Conservation (phyloP, 2,329 filamentous ascomycete genomes). For the Diaporthe sp. region DNA sequence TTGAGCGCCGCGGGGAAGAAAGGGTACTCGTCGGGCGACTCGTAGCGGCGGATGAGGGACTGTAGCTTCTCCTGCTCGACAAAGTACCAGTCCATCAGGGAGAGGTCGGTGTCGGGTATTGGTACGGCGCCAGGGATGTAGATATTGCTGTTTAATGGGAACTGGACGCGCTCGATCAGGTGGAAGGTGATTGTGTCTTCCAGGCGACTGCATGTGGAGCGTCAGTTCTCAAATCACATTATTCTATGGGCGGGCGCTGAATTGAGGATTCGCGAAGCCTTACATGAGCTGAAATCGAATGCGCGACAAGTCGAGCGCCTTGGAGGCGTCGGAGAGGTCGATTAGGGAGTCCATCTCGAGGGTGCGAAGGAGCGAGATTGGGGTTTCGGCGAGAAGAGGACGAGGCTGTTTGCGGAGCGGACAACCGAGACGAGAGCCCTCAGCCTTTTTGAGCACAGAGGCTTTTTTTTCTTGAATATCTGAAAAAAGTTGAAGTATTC, state of each 20-base stretch:
- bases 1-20: constrained; percentile 91
- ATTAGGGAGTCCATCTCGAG: constrained; percentile 88
- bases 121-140: constrained; percentile 85
- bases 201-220: constrained; percentile 74
- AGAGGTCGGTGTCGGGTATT: constrained; percentile 79
- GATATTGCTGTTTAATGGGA: constrained; percentile 90
- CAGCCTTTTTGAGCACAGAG: neutral
- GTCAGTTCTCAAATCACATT: neutral
- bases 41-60: constrained; percentile 92
- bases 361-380: neutral
- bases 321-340: constrained; percentile 85
- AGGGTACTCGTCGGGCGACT: constrained; percentile 96
- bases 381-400: neutral
- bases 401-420: neutral
- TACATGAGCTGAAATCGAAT: constrained; percentile 96
- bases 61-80: constrained; percentile 91
- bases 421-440: neutral
- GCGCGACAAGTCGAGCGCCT: constrained; percentile 88
- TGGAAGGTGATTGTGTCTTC: constrained; percentile 99
- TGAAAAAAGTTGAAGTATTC: neutral
- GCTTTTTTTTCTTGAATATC: neutral
- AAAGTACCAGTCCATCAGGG: constrained; percentile 95
- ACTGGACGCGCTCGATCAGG: constrained; percentile 97
- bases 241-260: neutral
- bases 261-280: constrained; percentile 47